Percentiles rank a stretch among this genome's conserved stretches.
Evolutionary conservation across 441 rosid genomes (phyloP).

Genomic region (Rhodomyrtus psidioides): DNA sequence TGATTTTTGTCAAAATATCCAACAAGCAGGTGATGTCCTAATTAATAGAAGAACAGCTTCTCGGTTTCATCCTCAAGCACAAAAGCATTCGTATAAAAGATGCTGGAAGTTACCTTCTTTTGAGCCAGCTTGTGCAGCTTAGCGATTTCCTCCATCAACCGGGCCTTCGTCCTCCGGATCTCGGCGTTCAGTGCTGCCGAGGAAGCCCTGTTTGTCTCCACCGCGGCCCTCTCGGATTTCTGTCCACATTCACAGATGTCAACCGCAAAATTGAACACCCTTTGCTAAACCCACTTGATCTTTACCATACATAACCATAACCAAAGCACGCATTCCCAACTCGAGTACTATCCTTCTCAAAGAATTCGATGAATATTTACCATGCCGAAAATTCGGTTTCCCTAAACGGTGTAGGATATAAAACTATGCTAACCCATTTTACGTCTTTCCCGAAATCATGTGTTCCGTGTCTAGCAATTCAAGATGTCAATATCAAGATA

Average conservation of each 20-base stretch:
- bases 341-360: neutral
- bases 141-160: constrained; percentile 44
- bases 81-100: neutral
- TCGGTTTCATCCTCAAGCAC: neutral
- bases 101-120: constrained; percentile 34
- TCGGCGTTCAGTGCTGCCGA: constrained; percentile 58
- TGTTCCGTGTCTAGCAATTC: neutral
- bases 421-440: neutral
- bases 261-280: neutral
- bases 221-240: constrained; percentile 46
- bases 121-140: constrained; percentile 46
- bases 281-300: neutral
- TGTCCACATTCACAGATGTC: neutral
- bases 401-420: neutral
- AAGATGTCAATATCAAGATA: neutral
- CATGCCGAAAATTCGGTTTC: neutral
- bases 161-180: constrained; percentile 51
- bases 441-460: neutral
- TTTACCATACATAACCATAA: neutral
- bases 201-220: constrained; percentile 44
- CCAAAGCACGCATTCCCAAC: neutral
- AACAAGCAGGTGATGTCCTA: neutral
- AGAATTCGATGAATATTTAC: neutral
- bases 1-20: neutral
- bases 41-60: neutral